A percentile compares a stretch with the other conserved stretches of the same genome.
These are phyloP conservation scores for Stephania japonica DNA, from an alignment of 164 flowering plant species.

Conservation along the genomic window DNA sequence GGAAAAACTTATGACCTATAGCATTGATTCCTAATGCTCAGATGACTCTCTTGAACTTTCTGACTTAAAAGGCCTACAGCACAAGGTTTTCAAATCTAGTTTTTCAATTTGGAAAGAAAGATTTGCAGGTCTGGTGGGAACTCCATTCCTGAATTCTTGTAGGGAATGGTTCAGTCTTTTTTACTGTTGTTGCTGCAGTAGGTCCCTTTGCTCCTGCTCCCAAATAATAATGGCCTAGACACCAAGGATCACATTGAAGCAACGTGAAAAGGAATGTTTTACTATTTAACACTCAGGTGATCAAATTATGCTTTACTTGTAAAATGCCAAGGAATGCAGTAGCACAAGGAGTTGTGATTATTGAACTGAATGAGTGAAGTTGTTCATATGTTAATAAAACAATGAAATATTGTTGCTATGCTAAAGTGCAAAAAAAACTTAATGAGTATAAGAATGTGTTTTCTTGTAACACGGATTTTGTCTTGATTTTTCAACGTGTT, in stretches of 20 bases:
- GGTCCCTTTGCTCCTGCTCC: neutral
- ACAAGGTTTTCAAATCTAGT: neutral
- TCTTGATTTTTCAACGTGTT: neutral
- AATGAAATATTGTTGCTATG: neutral
- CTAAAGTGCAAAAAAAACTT: neutral
- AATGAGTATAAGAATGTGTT: neutral
- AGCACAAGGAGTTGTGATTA: neutral
- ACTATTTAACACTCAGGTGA: neutral
- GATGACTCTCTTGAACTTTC: constrained; percentile 2
- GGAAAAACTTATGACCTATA: neutral
- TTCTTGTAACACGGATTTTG: neutral
- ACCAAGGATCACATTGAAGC: neutral
- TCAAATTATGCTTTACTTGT: neutral
- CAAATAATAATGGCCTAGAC: neutral
- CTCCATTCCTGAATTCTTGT: neutral
- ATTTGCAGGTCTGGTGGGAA: neutral
- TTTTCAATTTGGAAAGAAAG: neutral
- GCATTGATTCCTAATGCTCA: neutral
- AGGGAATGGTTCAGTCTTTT: neutral
- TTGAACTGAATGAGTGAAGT: neutral
- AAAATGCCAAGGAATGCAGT: neutral
- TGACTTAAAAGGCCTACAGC: neutral
- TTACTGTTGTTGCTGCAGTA: neutral
- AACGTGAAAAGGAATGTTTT: neutral
- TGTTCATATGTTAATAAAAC: neutral